phyloP scores from a whole-genome alignment of 208 protist genomes.

The Acanthamoeba triangularis region DNA sequence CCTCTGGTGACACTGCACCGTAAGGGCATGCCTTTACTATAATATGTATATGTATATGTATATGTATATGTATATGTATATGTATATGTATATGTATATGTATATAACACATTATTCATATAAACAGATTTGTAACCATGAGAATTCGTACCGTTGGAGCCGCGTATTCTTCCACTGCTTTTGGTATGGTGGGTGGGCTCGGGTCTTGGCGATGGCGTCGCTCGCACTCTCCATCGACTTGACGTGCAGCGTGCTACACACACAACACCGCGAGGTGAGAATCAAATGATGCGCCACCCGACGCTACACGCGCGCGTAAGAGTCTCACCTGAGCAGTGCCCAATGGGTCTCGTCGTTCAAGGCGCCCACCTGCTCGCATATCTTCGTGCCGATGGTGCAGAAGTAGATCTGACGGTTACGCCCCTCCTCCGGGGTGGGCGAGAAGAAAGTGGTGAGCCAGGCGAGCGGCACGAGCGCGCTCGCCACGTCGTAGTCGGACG shows the following conservation, averaged over 20 bases:
- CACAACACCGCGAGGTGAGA: no score
- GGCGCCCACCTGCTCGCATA: constrained; percentile 27
- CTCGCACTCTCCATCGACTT: constrained; percentile 5
- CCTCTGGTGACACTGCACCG: neutral
- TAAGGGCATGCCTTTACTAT: no score
- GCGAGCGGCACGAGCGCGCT: constrained; percentile 21
- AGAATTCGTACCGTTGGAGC: neutral
- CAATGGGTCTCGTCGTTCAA: constrained; percentile 20
- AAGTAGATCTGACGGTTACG: constrained; percentile 26
- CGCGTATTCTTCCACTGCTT: constrained; percentile 11
- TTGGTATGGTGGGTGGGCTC: neutral
- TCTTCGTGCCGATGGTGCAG: neutral
- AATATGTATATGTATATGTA: no score
- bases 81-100: no score
- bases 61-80: no score
- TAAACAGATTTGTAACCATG: no score
- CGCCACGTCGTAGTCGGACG: constrained; percentile 30
- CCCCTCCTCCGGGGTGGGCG: neutral
- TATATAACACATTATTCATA: no score
- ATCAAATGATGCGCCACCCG: neutral
- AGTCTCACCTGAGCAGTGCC: neutral
- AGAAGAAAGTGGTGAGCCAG: neutral
- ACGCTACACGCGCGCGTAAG: neutral
- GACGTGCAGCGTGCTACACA: neutral
- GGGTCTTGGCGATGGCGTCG: neutral